phyloP scores from a whole-genome alignment of 352 stramenopile species.

The Phytopythium mirpurense region DNA sequence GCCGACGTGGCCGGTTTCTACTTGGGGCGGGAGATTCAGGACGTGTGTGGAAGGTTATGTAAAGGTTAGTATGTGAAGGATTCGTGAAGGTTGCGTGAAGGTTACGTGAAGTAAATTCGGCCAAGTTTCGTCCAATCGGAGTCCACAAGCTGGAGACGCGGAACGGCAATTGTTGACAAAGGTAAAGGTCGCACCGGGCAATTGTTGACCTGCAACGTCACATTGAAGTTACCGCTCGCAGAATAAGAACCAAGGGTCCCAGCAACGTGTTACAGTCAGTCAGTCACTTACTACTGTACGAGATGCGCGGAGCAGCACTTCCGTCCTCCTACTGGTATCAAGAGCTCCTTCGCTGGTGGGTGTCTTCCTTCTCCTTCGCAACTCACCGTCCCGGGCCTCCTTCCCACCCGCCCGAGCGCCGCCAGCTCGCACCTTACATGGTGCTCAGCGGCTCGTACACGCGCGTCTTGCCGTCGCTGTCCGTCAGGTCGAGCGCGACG shows the following conservation, averaged over 20 bases:
- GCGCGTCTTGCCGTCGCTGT: constrained; percentile 34
- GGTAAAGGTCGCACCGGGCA: too few species aligned
- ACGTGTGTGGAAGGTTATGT: too few species aligned
- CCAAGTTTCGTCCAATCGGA: constrained; percentile 6
- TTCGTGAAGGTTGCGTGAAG: constrained; percentile 1
- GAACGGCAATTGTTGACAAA: constrained; percentile 7
- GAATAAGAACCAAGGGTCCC: too few species aligned
- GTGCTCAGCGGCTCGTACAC: constrained; percentile 67
- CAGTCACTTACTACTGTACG: background rate
- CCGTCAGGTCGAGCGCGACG: constrained; percentile 62
- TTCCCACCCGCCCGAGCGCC: too few species aligned
- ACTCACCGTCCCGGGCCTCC: too few species aligned
- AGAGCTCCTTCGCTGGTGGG: too few species aligned
- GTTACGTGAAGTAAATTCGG: background rate
- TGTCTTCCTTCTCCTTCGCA: too few species aligned
- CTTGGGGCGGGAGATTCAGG: background rate
- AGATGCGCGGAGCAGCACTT: background rate
- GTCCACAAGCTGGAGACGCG: background rate
- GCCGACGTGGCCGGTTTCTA: constrained; percentile 5
- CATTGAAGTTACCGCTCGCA: too few species aligned
- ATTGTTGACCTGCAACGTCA: too few species aligned
- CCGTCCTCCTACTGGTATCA: too few species aligned
- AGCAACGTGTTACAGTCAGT: constrained; percentile 2
- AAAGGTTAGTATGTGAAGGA: too few species aligned
- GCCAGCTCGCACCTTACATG: constrained; percentile 36